Evolutionary conservation across 192 early-diverging fungal genomes (phyloP), one percentile per base, ranked within the genome.

Genomic region (Coemansia umbellata): DNA sequence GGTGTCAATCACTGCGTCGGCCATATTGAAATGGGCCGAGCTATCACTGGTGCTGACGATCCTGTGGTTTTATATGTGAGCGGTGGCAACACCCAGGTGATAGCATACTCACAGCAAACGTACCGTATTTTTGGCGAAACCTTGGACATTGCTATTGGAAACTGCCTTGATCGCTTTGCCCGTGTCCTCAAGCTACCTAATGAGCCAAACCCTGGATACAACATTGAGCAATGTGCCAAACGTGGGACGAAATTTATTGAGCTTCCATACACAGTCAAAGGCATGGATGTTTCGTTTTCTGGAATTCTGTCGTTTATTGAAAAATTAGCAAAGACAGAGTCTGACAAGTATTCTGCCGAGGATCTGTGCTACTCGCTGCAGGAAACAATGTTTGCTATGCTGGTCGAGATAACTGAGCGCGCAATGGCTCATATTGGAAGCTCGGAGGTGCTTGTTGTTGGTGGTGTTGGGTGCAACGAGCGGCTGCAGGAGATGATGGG

Each of bases 71-170:
- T 99, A 0, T 99, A 99, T 63, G 96, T 99, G 14, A 91, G 88
- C 57, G 96, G 96, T 17, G 96, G 96, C 22, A 99, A 99, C 67
- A 99, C 96, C 0, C 96, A 99, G 71, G 95, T 99, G 6, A 97
- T 99, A 78, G 95, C 96, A 0, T 99, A 96, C 63, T 86, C 95
- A 22, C 87, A 94, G 50, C 81, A 90, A 32, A 77, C 91, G 60
- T 93, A 98, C 66, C 83, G 94, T 27, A 99, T 99, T 26, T 99
- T 99, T 79, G 96, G 96, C 14, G 96, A 99, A 64, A 93, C 96
- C 0, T 78, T 99, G 47, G 96, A 99, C 68, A 97, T 97, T 65
- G 96, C 96, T 1, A 88, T 99, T 33, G 96, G 96, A 18, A 99
- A 99, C 74, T 97, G 95, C 62, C 69, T 99, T 27, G 96, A 99